These are phyloP conservation scores for Trichoderma gamsii DNA, from an alignment of 495 filamentous ascomycete species.

Conservation along the genomic window DNA sequence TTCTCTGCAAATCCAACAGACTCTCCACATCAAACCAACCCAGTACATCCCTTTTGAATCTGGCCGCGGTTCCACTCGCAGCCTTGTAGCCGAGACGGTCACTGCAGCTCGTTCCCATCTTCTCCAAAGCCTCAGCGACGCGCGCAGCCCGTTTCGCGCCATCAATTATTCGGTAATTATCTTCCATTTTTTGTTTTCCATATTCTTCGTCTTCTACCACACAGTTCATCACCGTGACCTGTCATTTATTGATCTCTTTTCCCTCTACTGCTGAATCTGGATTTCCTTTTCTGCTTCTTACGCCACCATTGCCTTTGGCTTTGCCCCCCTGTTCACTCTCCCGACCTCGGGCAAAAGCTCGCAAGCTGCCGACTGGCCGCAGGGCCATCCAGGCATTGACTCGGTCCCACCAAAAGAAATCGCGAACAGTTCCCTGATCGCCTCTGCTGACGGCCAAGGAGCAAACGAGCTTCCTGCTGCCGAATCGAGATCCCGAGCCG, in stretches of 20 bases:
- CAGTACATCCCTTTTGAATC: not conserved
- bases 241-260: not conserved
- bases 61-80: not conserved
- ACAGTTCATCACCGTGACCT: not conserved
- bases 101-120: not conserved
- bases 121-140: not conserved
- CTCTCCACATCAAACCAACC: not conserved
- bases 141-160: not conserved
- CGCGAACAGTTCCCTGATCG: slow-evolving; percentile 4
- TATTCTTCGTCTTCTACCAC: not conserved
- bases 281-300: not conserved
- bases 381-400: not conserved
- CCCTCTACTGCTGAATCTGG: too few relatives aligned
- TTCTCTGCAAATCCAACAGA: not conserved
- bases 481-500: not conserved
- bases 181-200: not conserved
- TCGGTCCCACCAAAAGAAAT: not conserved
- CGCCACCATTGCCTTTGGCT: not conserved
- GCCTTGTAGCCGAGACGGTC: not conserved
- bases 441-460: not conserved
- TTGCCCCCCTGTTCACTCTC: slow-evolving; percentile 5
- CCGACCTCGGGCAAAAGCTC: slow-evolving; percentile 10
- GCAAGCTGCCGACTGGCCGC: slow-evolving; percentile 11
- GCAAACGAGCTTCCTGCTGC: slow-evolving; percentile 4
- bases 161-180: not conserved